Evolutionary conservation across 2,329 filamentous ascomycete species (phyloP), one percentile per base, ranked within the genome.

Genomic region (Exserohilum rostratum): DNA sequence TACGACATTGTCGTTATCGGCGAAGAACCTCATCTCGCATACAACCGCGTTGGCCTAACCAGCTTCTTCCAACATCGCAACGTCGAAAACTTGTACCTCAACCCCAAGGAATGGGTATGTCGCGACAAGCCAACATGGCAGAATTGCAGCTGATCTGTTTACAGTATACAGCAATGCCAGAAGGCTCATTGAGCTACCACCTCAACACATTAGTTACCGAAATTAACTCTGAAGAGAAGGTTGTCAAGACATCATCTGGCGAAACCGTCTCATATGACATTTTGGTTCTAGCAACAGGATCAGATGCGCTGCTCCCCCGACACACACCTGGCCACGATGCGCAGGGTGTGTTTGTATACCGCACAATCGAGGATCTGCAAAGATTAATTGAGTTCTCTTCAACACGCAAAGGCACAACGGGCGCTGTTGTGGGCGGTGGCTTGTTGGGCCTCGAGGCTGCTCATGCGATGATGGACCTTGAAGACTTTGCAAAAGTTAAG

Each of bases 41-140:
- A 96, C 75, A 96, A 96, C 72, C 87, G 93, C 53, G 92, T 96
- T 27, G 92, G 92, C 3, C 80, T 96, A 46, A 96, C 91, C 3
- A 90, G 87, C 55, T 96, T 93, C 80, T 96, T 96, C 71, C 87
- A 91, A 64, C 91, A 96, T 76, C 84, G 91, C 47, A 84, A 89
- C 64, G 88, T 95, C 35, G 90, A 96, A 76, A 90, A 92, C 62
- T 75, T 96, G n/a, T 96, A 96, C 70, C 80, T 96, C 29, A 96
- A 96, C 66, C 89, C 91, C 0, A 80, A 85, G 64, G 87, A 91
- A 82, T 96, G 92, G 90, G 89, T 90, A 60, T 38, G 64, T 20
- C 3, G 9, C 1, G 7, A 10, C 29, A 3, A 2, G 1, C n/a
- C 13, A 13, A 29, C n/a, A 15, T 1, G 12, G 6, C 5, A 6